Base-by-base conservation (phyloP, 305 asterid species). In the Plantago lanceolata region DNA sequence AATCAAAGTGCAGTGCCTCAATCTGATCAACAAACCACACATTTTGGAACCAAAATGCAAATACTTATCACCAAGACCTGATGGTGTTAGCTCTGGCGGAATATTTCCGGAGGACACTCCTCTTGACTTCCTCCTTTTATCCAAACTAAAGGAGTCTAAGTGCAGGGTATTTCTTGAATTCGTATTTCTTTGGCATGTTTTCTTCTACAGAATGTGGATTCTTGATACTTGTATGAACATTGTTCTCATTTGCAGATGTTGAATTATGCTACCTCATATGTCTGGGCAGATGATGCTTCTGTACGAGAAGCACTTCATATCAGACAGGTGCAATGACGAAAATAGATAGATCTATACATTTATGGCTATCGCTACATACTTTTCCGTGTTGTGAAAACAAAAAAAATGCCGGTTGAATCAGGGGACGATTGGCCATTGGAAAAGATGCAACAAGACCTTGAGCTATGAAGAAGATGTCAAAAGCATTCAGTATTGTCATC, bases 221-320 rank as follows among this genome's bases (percentile, higher is more conserved):
- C 26, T 28, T 15, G 44, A 3, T 16, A 14, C 59, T 18, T 29
- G 19, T 29, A 37, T 4, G 13, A 16, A n/a, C 20, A 16, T 24
- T 47, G 26, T 6, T 64, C 56, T 52, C 21, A 1, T 55, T 43
- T 70, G 73, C 78, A 84, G 90, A 0, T 2, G 2, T 5, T 50
- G 3, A 64, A 31, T 51, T 75, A 68, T n/a, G 28, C 13, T 31
- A 21, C 33, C 45, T 72, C 79, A 44, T 48, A 62, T 58, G 53
- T 62, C 1, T 86, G 85, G 88, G 85, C 84, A 15, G 82, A 79
- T 17, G 73, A 84, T 66, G 68, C 74, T 61, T 45, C 68, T 19
- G 86, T 84, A 6, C 85, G 47, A 77, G 72, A 82, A 51, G 81
- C 95, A 65, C 92, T 87, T 26, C 74, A 73, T 31, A 57, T 79